A percentile compares a stretch with the other conserved stretches of the same genome.
Conservation (phyloP, 306 rosid genomes). For the Cucurbita ficifolia region DNA sequence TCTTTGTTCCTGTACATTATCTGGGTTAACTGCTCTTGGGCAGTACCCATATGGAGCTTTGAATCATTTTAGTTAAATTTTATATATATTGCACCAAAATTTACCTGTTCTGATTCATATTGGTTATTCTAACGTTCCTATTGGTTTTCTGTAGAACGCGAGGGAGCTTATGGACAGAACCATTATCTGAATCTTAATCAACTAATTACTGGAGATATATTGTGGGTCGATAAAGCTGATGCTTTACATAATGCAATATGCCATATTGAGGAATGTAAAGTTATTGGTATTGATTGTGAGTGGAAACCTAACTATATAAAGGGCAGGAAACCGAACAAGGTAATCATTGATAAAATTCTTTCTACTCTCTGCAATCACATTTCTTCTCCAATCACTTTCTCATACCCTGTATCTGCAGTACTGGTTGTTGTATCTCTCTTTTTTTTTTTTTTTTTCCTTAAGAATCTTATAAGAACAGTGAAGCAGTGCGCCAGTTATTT, state of each 20-base stretch:
- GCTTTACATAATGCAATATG: slow-evolving; percentile 45
- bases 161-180: slow-evolving; percentile 36
- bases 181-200: slow-evolving; percentile 53
- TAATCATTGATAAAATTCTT: slow-evolving; percentile 11
- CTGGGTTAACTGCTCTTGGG: background rate
- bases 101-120: background rate
- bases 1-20: background rate
- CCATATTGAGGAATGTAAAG: slow-evolving; percentile 59
- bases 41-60: background rate
- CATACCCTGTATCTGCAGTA: background rate
- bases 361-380: background rate
- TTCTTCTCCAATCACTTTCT: background rate
- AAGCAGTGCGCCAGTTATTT: background rate
- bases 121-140: background rate
- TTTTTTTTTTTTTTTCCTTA: too few species aligned
- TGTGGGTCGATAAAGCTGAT: slow-evolving; percentile 73
- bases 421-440: background rate
- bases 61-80: background rate
- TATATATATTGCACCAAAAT: background rate
- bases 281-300: slow-evolving; percentile 91
- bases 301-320: slow-evolving; percentile 88
- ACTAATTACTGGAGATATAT: slow-evolving; percentile 34
- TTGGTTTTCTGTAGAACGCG: slow-evolving; percentile 35
- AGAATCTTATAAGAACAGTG: background rate
- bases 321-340: slow-evolving; percentile 76